Base-by-base conservation (phyloP, 2,329 filamentous ascomycete genomes). In the Pyrenophora graminea region DNA sequence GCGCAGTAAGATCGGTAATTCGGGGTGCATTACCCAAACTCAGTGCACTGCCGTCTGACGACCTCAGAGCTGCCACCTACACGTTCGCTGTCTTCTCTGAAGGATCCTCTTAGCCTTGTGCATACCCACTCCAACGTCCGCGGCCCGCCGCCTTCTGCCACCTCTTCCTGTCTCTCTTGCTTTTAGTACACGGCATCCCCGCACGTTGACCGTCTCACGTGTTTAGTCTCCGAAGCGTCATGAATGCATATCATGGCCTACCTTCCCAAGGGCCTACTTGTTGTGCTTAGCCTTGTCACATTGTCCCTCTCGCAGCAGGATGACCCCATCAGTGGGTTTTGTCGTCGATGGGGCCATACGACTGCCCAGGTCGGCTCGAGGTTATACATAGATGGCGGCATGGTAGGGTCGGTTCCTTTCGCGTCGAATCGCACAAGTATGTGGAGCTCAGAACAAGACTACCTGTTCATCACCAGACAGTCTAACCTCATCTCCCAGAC, bases 381-480 rank as follows among this genome's bases (percentile, higher is more conserved):
- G 55, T 71, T 88, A 17, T 87, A 84, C 64, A 82, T 87, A 45
- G 84, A 87, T 61, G 85, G 85, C 27, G 56, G 59, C 12, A 54
- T 55, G 46, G 41, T 59, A 34, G 49, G 41, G 17, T 53, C 54
- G 19, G 53, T 48, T 9, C 48, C 80, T 2, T 69, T 81, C 17
- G 66, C 76, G 2, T 48, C 45, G 10, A 58, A 61, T 56, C 80
- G 81, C 59, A 80, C 82, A 17, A 86, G 83, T 85, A 73, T 48
- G 80, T 74, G 32, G n/a, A 40, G 34, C 4, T 21, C 19, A 8
- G 4, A 15, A 27, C 5, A 31, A 1, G 30, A 19, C 34, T 39
- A 31, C 23, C 6, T 27, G 2, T 10, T 12, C 30, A 15, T 17
- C n/a, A 23, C 19, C 15, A 12, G 30, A 21, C 33, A 25, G 32